Percentiles rank a stretch among this genome's conserved stretches.
phyloP scores from a whole-genome alignment of 179 eudicot genomes.

The Spinacia oleracea region DNA sequence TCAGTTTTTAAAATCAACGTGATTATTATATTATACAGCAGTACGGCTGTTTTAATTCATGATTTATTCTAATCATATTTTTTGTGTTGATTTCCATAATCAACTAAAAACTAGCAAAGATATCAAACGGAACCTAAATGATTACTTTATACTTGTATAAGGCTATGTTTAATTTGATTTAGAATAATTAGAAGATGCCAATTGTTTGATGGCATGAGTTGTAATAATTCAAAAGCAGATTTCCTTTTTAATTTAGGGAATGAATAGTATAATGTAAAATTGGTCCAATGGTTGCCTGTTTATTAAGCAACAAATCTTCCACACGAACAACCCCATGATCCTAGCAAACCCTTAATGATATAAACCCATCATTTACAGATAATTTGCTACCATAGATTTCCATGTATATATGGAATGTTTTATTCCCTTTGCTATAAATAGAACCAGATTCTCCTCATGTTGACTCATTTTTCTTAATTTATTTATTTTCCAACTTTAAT shows the following conservation, averaged over 20 bases:
- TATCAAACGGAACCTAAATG: too few species aligned
- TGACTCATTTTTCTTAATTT: conserved; percentile 10
- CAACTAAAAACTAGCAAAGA: too few species aligned
- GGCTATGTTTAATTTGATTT: background rate
- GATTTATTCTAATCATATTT: too few species aligned
- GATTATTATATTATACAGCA: too few species aligned
- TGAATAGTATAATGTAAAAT: background rate
- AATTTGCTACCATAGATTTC: conserved; percentile 12
- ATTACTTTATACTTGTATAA: too few species aligned
- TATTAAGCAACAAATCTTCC: conserved; percentile 22
- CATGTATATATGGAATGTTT: conserved; percentile 29
- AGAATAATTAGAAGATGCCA: conserved; percentile 4
- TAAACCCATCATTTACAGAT: conserved; percentile 15
- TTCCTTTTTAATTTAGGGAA: background rate
- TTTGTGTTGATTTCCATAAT: too few species aligned
- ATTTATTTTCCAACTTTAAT: background rate
- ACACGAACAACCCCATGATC: conserved; percentile 24
- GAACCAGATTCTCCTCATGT: conserved; percentile 30
- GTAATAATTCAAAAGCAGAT: background rate
- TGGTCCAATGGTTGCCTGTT: conserved; percentile 11
- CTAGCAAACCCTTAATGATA: conserved; percentile 6
- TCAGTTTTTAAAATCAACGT: too few species aligned
- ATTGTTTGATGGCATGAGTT: conserved; percentile 6
- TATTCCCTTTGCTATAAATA: conserved; percentile 20
- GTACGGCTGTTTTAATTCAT: too few species aligned